phyloP scores from a whole-genome alignment of 2,329 filamentous ascomycete species.

The Aureobasidium sp. region DNA sequence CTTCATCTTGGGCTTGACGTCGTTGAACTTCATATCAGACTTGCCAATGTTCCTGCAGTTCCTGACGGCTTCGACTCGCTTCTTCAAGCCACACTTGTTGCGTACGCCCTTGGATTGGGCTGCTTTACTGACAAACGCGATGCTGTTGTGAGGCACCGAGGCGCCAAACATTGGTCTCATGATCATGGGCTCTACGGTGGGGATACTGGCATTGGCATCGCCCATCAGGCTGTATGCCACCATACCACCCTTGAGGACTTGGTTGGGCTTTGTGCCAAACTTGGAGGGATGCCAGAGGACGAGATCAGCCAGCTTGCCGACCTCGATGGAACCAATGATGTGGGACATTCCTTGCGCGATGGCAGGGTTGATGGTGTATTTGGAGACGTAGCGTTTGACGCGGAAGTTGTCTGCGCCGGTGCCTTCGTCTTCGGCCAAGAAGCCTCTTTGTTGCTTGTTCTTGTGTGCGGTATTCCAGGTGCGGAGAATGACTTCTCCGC shows the following conservation, averaged over 20 bases:
- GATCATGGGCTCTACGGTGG: constrained; percentile 77
- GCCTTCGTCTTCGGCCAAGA: constrained; percentile 67
- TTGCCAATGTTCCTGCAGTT: constrained; percentile 71
- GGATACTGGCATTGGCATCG: constrained; percentile 58
- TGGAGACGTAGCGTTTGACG: constrained; percentile 87
- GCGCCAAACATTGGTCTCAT: constrained; percentile 81
- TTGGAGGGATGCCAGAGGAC: constrained; percentile 78
- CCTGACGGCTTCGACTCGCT: constrained; percentile 72
- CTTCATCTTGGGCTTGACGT: constrained; percentile 73
- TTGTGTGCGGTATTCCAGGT: constrained; percentile 98
- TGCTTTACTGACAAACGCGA: constrained; percentile 75
- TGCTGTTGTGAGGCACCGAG: constrained; percentile 61
- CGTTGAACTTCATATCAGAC: constrained; percentile 85
- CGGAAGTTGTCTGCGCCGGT: constrained; percentile 82
- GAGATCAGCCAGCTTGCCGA: constrained; percentile 83
- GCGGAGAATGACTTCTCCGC: constrained; percentile 83
- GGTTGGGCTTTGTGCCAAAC: constrained; percentile 79
- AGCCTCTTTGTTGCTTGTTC: constrained; percentile 81
- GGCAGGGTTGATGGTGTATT: constrained; percentile 94
- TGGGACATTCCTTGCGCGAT: constrained; percentile 86
- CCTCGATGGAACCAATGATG: constrained; percentile 76
- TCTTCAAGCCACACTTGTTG: constrained; percentile 66
- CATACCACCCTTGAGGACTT: constrained; percentile 82
- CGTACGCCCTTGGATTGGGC: constrained; percentile 62
- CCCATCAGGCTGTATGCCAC: constrained; percentile 76